These are phyloP conservation scores for Pleodorina starrii DNA, from an alignment of 139 green algal genomes.

Conservation along the genomic window DNA sequence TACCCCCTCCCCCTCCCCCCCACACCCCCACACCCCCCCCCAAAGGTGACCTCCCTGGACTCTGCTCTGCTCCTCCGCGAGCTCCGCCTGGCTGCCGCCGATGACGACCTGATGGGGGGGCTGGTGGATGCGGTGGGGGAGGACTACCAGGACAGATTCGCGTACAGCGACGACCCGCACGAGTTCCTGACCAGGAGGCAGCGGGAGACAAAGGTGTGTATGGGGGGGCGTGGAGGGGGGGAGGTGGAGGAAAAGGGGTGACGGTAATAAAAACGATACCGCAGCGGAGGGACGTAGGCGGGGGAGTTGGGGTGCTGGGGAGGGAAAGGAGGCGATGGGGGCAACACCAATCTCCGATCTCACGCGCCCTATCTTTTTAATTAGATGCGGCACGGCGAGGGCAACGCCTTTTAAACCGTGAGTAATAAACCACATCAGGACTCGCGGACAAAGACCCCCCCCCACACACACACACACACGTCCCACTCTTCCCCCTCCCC, in stretches of 20 bases:
- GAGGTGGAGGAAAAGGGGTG: too few relatives aligned
- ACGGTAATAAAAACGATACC: too few relatives aligned
- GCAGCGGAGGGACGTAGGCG: too few relatives aligned
- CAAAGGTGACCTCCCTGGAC: constrained; percentile 6
- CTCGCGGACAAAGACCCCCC: too few relatives aligned
- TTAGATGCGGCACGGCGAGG: too few relatives aligned
- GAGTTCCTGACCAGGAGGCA: background rate
- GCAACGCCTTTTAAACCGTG: too few relatives aligned
- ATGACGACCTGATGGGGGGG: background rate
- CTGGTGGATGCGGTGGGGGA: background rate
- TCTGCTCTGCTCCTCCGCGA: constrained; percentile 19
- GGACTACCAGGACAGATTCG: background rate
- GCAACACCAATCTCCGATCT: too few relatives aligned
- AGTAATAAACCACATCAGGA: too few relatives aligned
- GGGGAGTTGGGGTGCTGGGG: too few relatives aligned
- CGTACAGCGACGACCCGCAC: background rate
- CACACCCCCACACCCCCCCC: background rate
- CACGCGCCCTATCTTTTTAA: too few relatives aligned
- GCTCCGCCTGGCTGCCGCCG: background rate
- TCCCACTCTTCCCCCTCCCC: background rate
- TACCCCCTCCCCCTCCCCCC: background rate
- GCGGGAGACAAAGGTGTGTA: constrained; percentile 9
- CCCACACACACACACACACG: too few relatives aligned
- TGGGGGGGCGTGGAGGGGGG: too few relatives aligned
- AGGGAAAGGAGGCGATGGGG: background rate